phyloP scores from a whole-genome alignment of 768 basidiomycete species.

The Phylloporus arenicola region DNA sequence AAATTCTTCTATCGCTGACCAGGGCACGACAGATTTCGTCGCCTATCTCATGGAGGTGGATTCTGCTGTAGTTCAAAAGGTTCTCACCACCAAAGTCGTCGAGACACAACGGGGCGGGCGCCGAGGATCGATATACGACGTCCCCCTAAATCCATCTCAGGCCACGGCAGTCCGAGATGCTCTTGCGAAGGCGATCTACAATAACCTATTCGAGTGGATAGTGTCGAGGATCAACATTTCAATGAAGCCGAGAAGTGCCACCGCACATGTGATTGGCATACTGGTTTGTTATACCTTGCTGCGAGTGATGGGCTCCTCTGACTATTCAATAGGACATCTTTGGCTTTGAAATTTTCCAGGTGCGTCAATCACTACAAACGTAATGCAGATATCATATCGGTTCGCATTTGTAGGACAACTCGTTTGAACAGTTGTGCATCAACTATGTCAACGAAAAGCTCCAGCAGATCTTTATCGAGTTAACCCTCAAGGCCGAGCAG shows the following conservation, averaged over 20 bases:
- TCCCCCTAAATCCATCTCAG: conserved; percentile 90
- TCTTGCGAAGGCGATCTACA: conserved; percentile 92
- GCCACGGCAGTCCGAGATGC: conserved; percentile 87
- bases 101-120: conserved; percentile 93
- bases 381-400: conserved; percentile 1
- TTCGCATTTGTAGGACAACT: conserved; percentile 67
- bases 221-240: conserved; percentile 93
- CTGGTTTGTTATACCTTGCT: conserved; percentile 44
- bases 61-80: conserved; percentile 73
- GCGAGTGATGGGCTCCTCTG: neutral
- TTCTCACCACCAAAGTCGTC: conserved; percentile 75
- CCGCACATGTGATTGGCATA: conserved; percentile 87
- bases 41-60: conserved; percentile 93
- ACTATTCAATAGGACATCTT: conserved; percentile 74
- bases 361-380: conserved; percentile 24
- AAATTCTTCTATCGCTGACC: conserved; percentile 74
- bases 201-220: conserved; percentile 99
- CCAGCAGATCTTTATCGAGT: conserved; percentile 98
- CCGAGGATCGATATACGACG: conserved; percentile 94
- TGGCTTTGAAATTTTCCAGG: conserved; percentile 98
- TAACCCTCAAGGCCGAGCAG: conserved; percentile 98
- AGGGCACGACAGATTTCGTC: conserved; percentile 90
- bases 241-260: conserved; percentile 79
- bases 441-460: conserved; percentile 99
- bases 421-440: conserved; percentile 97